Base-by-base conservation (phyloP, 2,329 filamentous ascomycete species). In the Blastomyces parvus region DNA sequence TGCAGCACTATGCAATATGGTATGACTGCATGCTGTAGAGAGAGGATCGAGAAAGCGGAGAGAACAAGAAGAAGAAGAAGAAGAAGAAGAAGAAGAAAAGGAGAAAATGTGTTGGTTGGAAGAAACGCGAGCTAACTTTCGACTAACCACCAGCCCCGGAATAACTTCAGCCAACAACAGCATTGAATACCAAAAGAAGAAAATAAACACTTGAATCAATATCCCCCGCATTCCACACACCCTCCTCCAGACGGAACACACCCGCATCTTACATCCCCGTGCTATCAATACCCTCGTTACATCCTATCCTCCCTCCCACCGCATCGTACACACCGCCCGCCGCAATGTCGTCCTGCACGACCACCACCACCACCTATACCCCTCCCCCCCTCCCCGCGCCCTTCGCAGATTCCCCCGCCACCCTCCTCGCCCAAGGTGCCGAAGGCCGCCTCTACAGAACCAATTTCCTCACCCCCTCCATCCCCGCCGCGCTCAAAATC, bases 361-460 rank as follows among this genome's bases (percentile, higher is more conserved):
- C 68, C 55, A 64, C 69, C 52, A 72, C 68, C 50, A 71, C 67
- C 52, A 71, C 71, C 13, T 73, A 70, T 9, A 65, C 70, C 68
- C 72, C 73, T 8, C 75, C 74, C 7, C 66, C 71, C 68, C 86
- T 90, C 66, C 88, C 88, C 46, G 76, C 80, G 42, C 83, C 88
- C 68, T 88, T 91, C 76, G 80, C 81, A 64, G 79, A 85, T 78
- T 75, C 79, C 50, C 81, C 86, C 69, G 76, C 84, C 59, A 78
- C 83, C 77, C 88, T 96, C 71, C 85, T 97, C 69, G 88, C 90
- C 63, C 94, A 97, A 82, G 94, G 94, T 78, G 94, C 94, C 73
- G 94, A 99, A 84, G 92, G 90, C 65, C 90, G 93, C 67, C 85
- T 99, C 73, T 97, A 95, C 84, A 88, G 86, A 75, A 93, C 90